Evolutionary conservation across 2,329 filamentous ascomycete genomes (phyloP).

Genomic region (Emericellopsis cladophorae): DNA sequence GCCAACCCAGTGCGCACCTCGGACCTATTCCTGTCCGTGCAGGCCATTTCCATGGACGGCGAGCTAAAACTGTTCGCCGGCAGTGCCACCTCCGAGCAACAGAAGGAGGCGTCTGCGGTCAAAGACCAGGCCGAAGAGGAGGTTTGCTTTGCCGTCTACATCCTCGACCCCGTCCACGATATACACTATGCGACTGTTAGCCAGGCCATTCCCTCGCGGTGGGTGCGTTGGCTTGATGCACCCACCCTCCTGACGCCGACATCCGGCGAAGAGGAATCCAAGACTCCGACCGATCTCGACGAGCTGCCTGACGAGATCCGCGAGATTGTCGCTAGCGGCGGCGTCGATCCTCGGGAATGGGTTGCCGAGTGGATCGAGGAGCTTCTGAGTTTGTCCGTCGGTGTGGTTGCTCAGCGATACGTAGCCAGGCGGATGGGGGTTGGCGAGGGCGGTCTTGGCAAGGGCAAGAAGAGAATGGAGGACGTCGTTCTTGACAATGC

Average conservation of each 20-base stretch:
- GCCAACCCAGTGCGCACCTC: constrained; percentile 83
- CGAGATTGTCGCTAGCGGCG: constrained; percentile 64
- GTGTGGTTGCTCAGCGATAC: constrained; percentile 86
- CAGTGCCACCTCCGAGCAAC: constrained; percentile 36
- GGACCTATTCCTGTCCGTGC: constrained; percentile 91
- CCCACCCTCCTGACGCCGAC: constrained; percentile 42
- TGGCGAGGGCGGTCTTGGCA: constrained; percentile 59
- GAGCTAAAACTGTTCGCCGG: constrained; percentile 58
- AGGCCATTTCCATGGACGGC: constrained; percentile 60
- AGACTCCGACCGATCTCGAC: constrained; percentile 20
- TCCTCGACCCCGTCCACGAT: constrained; percentile 80
- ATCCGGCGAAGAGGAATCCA: constrained; percentile 21
- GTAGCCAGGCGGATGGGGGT: constrained; percentile 94
- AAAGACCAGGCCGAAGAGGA: constrained; percentile 41
- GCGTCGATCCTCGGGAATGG: constrained; percentile 91
- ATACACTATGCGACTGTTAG: constrained; percentile 78
- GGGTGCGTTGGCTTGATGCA: constrained; percentile 86
- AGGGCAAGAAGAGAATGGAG: constrained; percentile 48
- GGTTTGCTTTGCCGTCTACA: constrained; percentile 64
- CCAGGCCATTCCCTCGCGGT: constrained; percentile 71
- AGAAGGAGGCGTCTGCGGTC: constrained; percentile 39
- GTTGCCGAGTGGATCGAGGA: constrained; percentile 97
- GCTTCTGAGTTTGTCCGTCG: constrained; percentile 61
- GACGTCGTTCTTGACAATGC: constrained; percentile 42
- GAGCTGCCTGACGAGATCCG: constrained; percentile 66